phyloP scores from a whole-genome alignment of 768 basidiomycete genomes.

The Trametes villosa region DNA sequence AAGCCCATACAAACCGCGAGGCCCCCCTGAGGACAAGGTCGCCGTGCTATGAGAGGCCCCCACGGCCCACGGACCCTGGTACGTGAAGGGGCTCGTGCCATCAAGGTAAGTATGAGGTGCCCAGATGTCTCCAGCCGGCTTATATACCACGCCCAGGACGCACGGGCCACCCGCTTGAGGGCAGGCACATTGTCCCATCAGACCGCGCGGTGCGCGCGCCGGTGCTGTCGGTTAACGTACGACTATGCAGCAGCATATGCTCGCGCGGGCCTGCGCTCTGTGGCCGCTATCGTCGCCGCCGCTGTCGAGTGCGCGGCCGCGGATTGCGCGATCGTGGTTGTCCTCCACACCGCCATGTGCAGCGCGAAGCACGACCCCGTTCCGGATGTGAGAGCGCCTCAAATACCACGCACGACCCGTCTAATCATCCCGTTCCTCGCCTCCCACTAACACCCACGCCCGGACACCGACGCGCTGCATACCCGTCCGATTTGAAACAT shows the following conservation, averaged over 20 bases:
- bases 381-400: slow-evolving; percentile 21
- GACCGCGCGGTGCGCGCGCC: not conserved
- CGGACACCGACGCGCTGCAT: not conserved
- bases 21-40: slow-evolving; percentile 56
- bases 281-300: not conserved
- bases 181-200: slow-evolving; percentile 9
- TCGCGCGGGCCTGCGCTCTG: slow-evolving; percentile 5
- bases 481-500: slow-evolving; percentile 14
- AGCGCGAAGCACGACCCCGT: slow-evolving; percentile 10
- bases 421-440: not conserved
- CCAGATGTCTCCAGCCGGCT: slow-evolving; percentile 4
- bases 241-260: slow-evolving; percentile 7
- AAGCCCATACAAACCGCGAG: slow-evolving; percentile 50
- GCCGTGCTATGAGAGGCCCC: slow-evolving; percentile 54
- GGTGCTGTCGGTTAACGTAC: not conserved
- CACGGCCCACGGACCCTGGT: slow-evolving; percentile 41
- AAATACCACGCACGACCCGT: slow-evolving; percentile 12
- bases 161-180: slow-evolving; percentile 36
- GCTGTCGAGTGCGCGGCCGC: not conserved
- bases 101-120: slow-evolving; percentile 42
- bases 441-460: slow-evolving; percentile 8
- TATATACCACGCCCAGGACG: slow-evolving; percentile 27
- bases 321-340: slow-evolving; percentile 21
- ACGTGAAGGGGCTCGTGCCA: slow-evolving; percentile 42
- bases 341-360: slow-evolving; percentile 11